A percentile compares a stretch with the other conserved stretches of the same genome.
Conservation (phyloP, 257 asterid species). For the Scutellaria minor region DNA sequence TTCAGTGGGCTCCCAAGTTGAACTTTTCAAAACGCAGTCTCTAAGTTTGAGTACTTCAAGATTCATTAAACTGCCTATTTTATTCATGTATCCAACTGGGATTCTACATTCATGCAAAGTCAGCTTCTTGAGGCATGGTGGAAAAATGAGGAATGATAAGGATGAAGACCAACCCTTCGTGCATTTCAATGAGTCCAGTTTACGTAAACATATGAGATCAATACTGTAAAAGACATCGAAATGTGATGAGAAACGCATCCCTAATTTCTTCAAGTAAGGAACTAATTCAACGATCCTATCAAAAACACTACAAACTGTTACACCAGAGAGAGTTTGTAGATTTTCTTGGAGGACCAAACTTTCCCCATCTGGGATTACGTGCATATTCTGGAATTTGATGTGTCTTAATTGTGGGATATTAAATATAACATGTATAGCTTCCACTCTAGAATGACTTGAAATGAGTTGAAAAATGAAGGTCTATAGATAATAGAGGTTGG, state of each 20-base stretch:
- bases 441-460: neutral
- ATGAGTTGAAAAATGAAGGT: neutral
- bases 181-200: slow-evolving; percentile 20
- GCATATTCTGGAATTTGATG: neutral
- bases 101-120: neutral
- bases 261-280: slow-evolving; percentile 25
- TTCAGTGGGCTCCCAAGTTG: slow-evolving; percentile 4
- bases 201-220: neutral
- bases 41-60: neutral
- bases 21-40: neutral
- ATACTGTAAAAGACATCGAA: neutral
- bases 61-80: neutral
- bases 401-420: neutral
- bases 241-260: neutral
- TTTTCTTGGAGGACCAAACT: neutral
- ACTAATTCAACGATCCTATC: neutral
- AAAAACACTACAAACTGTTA: neutral
- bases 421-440: neutral
- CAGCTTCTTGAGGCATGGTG: slow-evolving; percentile 24
- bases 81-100: neutral
- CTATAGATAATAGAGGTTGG: neutral
- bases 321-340: slow-evolving; percentile 10
- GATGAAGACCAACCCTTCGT: neutral
- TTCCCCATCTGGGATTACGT: neutral
- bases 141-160: neutral